Evolutionary conservation across 2,329 filamentous ascomycete genomes (phyloP).

Genomic region (Leptodontidium sp.): DNA sequence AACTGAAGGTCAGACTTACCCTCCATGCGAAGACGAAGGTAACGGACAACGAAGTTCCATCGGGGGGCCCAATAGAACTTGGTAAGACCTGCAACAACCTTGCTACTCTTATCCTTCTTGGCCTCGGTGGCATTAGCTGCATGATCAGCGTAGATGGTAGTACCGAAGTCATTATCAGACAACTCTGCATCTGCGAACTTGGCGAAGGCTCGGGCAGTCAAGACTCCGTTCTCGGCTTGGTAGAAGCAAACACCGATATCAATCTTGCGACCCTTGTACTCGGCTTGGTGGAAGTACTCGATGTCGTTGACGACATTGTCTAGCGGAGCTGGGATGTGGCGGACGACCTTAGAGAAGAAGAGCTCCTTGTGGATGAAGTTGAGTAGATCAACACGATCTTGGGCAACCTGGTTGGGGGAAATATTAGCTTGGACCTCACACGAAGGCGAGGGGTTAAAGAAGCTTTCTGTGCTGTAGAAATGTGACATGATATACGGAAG

Average conservation of each 20-base stretch:
- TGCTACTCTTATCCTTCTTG: conserved; percentile 21
- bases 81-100: conserved; percentile 12
- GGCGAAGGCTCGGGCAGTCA: conserved; percentile 18
- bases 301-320: neutral
- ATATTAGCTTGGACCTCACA: neutral
- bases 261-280: conserved; percentile 8
- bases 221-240: neutral
- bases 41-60: conserved; percentile 27
- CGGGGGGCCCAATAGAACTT: conserved; percentile 30
- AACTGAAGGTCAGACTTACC: neutral
- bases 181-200: neutral
- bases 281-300: conserved; percentile 16
- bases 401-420: neutral
- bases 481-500: neutral
- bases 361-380: conserved; percentile 26
- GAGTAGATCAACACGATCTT: conserved; percentile 15
- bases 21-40: conserved; percentile 21
- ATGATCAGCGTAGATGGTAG: conserved; percentile 6
- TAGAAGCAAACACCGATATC: conserved; percentile 24
- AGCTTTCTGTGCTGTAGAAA: neutral
- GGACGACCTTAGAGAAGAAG: neutral
- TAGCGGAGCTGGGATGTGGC: neutral
- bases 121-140: conserved; percentile 19
- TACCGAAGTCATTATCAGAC: neutral
- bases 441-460: neutral